phyloP scores from a whole-genome alignment of 2,329 filamentous ascomycete species.

The Dichotomopilus funicola region DNA sequence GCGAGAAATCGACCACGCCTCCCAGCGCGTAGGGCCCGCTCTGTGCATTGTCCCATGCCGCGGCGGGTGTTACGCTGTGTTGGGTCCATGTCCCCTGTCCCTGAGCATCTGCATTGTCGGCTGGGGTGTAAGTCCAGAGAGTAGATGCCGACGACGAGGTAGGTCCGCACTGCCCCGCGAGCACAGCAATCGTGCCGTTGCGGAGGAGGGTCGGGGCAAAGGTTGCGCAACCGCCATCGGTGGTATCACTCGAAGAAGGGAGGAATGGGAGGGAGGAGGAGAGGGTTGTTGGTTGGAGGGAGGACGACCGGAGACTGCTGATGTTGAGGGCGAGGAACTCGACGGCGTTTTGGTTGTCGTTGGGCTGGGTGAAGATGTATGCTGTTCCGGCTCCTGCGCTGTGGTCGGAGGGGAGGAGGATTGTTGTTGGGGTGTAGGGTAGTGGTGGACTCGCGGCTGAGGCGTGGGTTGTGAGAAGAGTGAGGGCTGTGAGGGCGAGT shows the following conservation, averaged over 20 bases:
- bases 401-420: conserved; percentile 52
- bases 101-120: not conserved
- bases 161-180: conserved; percentile 64
- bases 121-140: conserved; percentile 62
- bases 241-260: conserved; percentile 17
- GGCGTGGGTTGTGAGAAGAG: not conserved
- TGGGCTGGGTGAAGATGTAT: conserved; percentile 62
- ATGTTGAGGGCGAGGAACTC: conserved; percentile 61
- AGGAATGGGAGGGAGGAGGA: conserved; percentile 59
- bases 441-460: conserved; percentile 33
- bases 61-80: conserved; percentile 18
- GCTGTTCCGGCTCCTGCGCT: conserved; percentile 39
- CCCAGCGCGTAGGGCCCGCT: conserved; percentile 47
- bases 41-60: conserved; percentile 22
- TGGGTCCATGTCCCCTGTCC: conserved; percentile 36
- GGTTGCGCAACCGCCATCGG: conserved; percentile 38
- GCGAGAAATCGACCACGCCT: conserved; percentile 60
- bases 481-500: not conserved
- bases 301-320: conserved; percentile 46
- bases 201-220: conserved; percentile 63
- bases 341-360: conserved; percentile 31
- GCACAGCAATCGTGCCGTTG: conserved; percentile 65
- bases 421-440: conserved; percentile 71
- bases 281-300: conserved; percentile 41
- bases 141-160: conserved; percentile 38